A percentile compares a stretch with the other conserved stretches of the same genome.
phyloP scores from a whole-genome alignment of 352 stramenopile species.

The Phytophthora boehmeriae region DNA sequence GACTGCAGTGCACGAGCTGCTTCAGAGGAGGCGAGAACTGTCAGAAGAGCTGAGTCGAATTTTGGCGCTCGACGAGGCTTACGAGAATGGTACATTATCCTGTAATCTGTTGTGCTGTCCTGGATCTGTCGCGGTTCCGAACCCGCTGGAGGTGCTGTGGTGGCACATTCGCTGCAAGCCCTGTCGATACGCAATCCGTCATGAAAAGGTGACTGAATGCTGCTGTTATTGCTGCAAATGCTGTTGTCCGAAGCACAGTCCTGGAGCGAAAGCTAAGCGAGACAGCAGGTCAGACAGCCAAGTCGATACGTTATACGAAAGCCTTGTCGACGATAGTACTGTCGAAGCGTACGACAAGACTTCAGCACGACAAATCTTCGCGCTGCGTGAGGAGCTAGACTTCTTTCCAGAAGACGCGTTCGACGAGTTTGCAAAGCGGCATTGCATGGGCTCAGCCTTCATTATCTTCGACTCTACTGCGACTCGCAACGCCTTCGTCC shows the following conservation, averaged over 20 bases:
- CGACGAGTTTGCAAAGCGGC: slow-evolving; percentile 57
- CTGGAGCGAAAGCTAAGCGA: slow-evolving; percentile 21
- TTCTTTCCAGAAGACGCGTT: slow-evolving; percentile 75
- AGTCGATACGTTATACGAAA: slow-evolving; percentile 34
- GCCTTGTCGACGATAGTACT: slow-evolving; percentile 27
- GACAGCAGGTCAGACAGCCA: slow-evolving; percentile 25
- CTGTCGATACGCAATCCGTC: slow-evolving; percentile 55
- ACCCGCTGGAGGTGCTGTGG: slow-evolving; percentile 41
- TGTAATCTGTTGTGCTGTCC: slow-evolving; percentile 75
- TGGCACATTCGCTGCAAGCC: slow-evolving; percentile 64
- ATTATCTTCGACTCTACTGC: slow-evolving; percentile 72
- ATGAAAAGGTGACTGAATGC: slow-evolving; percentile 42
- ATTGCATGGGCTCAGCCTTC: slow-evolving; percentile 72
- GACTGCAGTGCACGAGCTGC: slow-evolving; percentile 56
- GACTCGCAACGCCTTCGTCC: slow-evolving; percentile 65
- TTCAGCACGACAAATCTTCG: slow-evolving; percentile 26
- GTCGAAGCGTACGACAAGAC: slow-evolving; percentile 26
- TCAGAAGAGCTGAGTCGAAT: slow-evolving; percentile 63
- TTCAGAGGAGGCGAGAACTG: slow-evolving; percentile 51
- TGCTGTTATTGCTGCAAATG: slow-evolving; percentile 49
- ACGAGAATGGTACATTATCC: slow-evolving; percentile 59
- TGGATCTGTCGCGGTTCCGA: slow-evolving; percentile 58
- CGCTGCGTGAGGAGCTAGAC: slow-evolving; percentile 70
- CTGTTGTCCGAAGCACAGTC: slow-evolving; percentile 42
- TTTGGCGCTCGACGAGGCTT: slow-evolving; percentile 53